Percentiles rank a stretch among this genome's conserved stretches.
Evolutionary conservation across 2,329 filamentous ascomycete species (phyloP).

Genomic region (Aspergillus sp.): DNA sequence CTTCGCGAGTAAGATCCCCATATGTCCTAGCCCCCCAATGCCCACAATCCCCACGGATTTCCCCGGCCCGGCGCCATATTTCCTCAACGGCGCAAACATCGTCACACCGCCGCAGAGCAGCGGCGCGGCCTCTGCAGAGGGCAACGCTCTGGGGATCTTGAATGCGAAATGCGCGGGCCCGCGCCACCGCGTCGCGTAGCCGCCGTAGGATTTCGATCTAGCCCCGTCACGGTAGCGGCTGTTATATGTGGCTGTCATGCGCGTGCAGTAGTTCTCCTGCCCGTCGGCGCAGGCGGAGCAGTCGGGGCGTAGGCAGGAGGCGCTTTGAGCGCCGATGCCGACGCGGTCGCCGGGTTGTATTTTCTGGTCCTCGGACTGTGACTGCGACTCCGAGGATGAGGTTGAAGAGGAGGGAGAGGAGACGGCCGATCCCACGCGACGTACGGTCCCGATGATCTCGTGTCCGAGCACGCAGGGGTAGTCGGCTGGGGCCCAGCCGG

Average conservation of each 20-base stretch:
- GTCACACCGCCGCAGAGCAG: slow-evolving; percentile 79
- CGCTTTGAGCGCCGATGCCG: slow-evolving; percentile 61
- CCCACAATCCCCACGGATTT: slow-evolving; percentile 71
- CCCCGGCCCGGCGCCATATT: slow-evolving; percentile 67
- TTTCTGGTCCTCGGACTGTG: slow-evolving; percentile 3
- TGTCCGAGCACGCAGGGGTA: slow-evolving; percentile 60
- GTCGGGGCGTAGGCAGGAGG: slow-evolving; percentile 50
- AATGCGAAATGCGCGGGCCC: slow-evolving; percentile 59
- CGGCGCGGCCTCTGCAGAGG: slow-evolving; percentile 58
- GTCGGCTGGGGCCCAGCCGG: slow-evolving; percentile 45
- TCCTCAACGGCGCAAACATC: slow-evolving; percentile 66
- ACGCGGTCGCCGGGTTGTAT: slow-evolving; percentile 64
- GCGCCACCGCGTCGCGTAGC: slow-evolving; percentile 58
- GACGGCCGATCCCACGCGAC: slow-evolving; percentile 52
- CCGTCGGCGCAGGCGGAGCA: slow-evolving; percentile 42
- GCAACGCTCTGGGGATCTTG: slow-evolving; percentile 53
- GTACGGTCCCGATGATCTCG: slow-evolving; percentile 62
- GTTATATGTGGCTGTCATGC: slow-evolving; percentile 40
- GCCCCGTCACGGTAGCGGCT: slow-evolving; percentile 29
- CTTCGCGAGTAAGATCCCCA: slow-evolving; percentile 69
- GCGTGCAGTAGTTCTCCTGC: slow-evolving; percentile 42
- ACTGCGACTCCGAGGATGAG: not conserved
- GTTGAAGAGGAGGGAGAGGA: slow-evolving; percentile 23
- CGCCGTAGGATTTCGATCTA: slow-evolving; percentile 47
- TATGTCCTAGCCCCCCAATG: slow-evolving; percentile 72